Percentiles rank a stretch among this genome's conserved stretches.
phyloP scores from a whole-genome alignment of 2,329 filamentous ascomycete species.

The Neoascochyta sp. region DNA sequence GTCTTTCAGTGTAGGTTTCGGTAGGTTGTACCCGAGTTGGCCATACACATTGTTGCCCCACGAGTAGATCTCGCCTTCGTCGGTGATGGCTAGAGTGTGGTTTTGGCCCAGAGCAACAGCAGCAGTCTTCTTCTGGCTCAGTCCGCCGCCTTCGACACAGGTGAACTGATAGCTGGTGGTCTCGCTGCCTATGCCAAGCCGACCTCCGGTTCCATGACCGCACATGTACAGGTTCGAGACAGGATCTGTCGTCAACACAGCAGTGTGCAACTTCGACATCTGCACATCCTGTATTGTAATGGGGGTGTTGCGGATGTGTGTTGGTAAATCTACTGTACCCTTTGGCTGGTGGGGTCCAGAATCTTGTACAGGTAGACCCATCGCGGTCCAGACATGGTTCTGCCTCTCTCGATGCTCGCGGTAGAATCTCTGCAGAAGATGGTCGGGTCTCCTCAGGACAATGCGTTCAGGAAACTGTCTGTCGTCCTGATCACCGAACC shows the following conservation, averaged over 20 bases:
- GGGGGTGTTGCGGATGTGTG: constrained; percentile 66
- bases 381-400: constrained; percentile 36
- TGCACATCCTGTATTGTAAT: constrained; percentile 75
- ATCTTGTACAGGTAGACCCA: constrained; percentile 31
- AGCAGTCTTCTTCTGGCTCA: constrained; percentile 69
- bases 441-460: constrained; percentile 68
- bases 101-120: constrained; percentile 86
- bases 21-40: constrained; percentile 81
- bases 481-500: constrained; percentile 93
- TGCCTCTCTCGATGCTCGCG: constrained; percentile 59
- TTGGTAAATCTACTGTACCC: constrained; percentile 60
- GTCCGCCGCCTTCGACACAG: constrained; percentile 70
- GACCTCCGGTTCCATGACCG: constrained; percentile 84
- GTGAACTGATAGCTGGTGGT: constrained; percentile 82
- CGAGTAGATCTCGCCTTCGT: constrained; percentile 85
- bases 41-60: constrained; percentile 88
- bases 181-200: constrained; percentile 85
- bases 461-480: constrained; percentile 89
- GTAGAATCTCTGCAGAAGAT: constrained; percentile 71
- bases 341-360: constrained; percentile 25
- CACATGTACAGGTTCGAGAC: constrained; percentile 90
- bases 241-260: constrained; percentile 80
- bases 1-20: constrained; percentile 63
- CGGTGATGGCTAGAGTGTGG: constrained; percentile 80
- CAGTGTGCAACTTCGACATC: constrained; percentile 89